phyloP scores from a whole-genome alignment of 2,329 filamentous ascomycete species.

The Dactylonectria macrodidyma region DNA sequence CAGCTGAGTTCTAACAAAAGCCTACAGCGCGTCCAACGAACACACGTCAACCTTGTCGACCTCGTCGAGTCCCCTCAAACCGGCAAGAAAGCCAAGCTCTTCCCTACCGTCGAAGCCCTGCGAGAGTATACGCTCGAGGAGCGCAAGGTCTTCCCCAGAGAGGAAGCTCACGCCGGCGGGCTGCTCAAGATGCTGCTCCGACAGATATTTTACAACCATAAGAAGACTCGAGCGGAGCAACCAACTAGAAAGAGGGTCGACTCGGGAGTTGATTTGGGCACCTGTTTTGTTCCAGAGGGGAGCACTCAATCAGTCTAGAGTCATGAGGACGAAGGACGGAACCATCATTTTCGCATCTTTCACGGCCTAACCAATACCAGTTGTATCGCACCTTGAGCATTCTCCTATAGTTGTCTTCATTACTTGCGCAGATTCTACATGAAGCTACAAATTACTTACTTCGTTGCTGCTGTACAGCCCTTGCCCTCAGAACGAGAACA shows the following conservation, averaged over 20 bases:
- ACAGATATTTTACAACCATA: slow-evolving; percentile 14
- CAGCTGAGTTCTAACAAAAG: neutral
- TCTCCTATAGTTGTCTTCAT: neutral
- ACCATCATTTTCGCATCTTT: neutral
- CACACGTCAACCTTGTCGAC: slow-evolving; percentile 35
- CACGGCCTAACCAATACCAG: neutral
- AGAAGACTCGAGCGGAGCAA: neutral
- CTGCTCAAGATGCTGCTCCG: slow-evolving; percentile 33
- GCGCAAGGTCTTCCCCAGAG: slow-evolving; percentile 24
- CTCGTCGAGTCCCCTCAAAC: slow-evolving; percentile 21
- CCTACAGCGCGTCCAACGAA: slow-evolving; percentile 21
- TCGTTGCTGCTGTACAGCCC: no score
- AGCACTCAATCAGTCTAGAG: no score
- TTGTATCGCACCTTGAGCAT: neutral
- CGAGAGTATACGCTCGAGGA: slow-evolving; percentile 14
- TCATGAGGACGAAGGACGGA: neutral
- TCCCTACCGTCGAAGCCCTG: slow-evolving; percentile 17
- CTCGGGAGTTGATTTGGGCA: neutral
- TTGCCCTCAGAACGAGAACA: no score
- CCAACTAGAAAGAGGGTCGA: neutral
- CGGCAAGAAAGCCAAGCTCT: slow-evolving; percentile 15
- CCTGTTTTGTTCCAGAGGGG: neutral
- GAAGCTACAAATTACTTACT: neutral
- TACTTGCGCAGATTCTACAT: neutral
- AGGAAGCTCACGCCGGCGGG: slow-evolving; percentile 12